Base-by-base conservation (phyloP, 371 early-diverging fungal species). In the Mortierella sp. region DNA sequence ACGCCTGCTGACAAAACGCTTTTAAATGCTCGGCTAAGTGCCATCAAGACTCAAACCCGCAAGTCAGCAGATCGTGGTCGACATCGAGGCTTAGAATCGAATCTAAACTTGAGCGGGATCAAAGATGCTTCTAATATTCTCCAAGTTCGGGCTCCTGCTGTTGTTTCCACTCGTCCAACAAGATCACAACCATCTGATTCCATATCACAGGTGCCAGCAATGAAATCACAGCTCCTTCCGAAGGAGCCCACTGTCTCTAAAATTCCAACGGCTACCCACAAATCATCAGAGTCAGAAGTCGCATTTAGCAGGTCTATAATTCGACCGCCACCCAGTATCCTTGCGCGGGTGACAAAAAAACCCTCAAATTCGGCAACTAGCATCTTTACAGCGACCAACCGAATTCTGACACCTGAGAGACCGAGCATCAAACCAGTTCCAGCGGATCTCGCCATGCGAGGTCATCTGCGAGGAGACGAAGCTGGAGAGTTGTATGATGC, bases 291-390 rank as follows among this genome's bases (percentile, higher is more conserved):
- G 13, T 32, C 54, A 13, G 7, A 9, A 32, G 13, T 22, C n/a
- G 22, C 23, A 29, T 12, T 53, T 9, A 53, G 28, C 28, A 53
- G 5, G 6, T 60, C 69, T 32, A 8, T 61, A 5, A 68, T 45
- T 23, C 45, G 26, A 29, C 69, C 69, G 7, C 69, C 61, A 8
- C 22, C 56, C 13, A 55, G 69, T 26, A 54, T 43, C 31, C 34
- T 26, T 8, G 45, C 28, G 6, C 61, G 47, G 3, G 15, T 19
- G 40, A 32, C 45, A 31, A 22, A n/a, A 26, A 61, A 61, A 31
- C 47, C 47, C 23, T 8, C 31, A 26, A 9, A 6, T 19, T 13
- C 51, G 19, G 19, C 3, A 32, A 31, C 17, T 19, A 62, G 51
- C 32, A 10, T 4, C 42, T 23, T 15, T 22, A n/a, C 32, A 32